Conservation (phyloP, 2,329 filamentous ascomycete genomes). For the Colletotrichum acutatum region DNA sequence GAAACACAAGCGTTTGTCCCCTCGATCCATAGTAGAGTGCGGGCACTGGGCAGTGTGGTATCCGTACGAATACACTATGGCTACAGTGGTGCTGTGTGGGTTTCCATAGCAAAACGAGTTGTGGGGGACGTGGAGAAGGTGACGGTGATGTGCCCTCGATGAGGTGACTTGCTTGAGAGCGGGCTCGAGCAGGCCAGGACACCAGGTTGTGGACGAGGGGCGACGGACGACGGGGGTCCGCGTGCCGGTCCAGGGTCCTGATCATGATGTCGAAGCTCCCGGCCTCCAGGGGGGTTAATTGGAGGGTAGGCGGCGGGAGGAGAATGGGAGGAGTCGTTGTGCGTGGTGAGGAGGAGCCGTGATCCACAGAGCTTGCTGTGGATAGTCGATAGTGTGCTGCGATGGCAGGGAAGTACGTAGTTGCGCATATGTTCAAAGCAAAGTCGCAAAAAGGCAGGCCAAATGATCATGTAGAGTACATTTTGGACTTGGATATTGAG, state of each 20-base stretch:
- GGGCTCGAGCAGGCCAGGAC: neutral
- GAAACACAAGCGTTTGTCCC: constrained; percentile 23
- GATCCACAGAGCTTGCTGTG: constrained; percentile 9
- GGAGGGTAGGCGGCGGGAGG: constrained; percentile 6
- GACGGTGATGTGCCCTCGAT: constrained; percentile 32
- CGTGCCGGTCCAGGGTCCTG: constrained; percentile 31
- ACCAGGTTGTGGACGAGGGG: constrained; percentile 11
- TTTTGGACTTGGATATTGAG: neutral
- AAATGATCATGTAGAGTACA: neutral
- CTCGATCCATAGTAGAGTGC: neutral
- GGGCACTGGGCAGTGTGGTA: too few relatives aligned
- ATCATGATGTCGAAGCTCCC: constrained; percentile 25
- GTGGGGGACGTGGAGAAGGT: constrained; percentile 34
- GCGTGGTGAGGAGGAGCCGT: neutral
- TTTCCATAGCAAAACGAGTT: neutral
- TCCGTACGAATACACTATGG: too few relatives aligned
- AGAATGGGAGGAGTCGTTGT: neutral
- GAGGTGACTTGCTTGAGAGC: constrained; percentile 24
- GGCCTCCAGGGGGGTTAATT: constrained; percentile 10
- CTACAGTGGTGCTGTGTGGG: neutral
- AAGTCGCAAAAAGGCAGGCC: neutral
- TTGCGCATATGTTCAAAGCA: neutral
- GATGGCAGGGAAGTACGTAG: constrained; percentile 20
- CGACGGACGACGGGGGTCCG: constrained; percentile 18
- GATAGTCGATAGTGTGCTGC: constrained; percentile 15